phyloP scores from a whole-genome alignment of 2,329 filamentous ascomycete genomes.

The Fusarium sp. region DNA sequence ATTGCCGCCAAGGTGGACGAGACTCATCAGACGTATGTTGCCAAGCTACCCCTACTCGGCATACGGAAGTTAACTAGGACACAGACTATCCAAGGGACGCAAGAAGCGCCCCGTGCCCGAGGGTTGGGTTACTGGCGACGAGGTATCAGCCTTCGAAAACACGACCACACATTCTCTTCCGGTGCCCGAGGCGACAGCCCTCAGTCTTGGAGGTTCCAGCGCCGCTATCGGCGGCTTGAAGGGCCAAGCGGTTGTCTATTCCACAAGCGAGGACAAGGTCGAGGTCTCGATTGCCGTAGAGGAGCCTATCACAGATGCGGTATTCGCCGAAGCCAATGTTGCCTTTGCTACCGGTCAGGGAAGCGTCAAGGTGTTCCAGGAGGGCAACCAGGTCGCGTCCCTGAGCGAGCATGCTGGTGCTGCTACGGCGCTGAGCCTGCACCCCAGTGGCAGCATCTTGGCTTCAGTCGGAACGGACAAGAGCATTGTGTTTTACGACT shows the following conservation, averaged over 20 bases:
- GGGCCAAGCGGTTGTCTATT: slow-evolving; percentile 83
- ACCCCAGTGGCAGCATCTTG: slow-evolving; percentile 86
- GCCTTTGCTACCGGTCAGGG: slow-evolving; percentile 84
- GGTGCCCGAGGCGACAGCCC: slow-evolving; percentile 65
- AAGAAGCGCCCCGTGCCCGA: slow-evolving; percentile 91
- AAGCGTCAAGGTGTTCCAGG: slow-evolving; percentile 84
- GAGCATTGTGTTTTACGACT: slow-evolving; percentile 91
- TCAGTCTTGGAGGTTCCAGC: slow-evolving; percentile 71
- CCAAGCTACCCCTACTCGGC: not conserved
- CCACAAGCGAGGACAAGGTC: slow-evolving; percentile 76
- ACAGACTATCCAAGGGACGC: slow-evolving; percentile 88
- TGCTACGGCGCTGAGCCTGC: slow-evolving; percentile 82
- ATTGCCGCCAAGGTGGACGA: slow-evolving; percentile 82
- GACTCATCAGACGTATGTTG: slow-evolving; percentile 82
- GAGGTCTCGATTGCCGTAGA: slow-evolving; percentile 77
- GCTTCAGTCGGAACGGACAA: slow-evolving; percentile 93
- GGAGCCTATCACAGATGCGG: slow-evolving; percentile 76
- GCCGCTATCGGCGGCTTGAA: slow-evolving; percentile 83
- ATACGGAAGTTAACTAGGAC: slow-evolving; percentile 26
- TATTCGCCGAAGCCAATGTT: slow-evolving; percentile 78
- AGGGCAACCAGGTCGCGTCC: slow-evolving; percentile 77
- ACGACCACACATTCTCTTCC: slow-evolving; percentile 63
- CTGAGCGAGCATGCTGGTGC: slow-evolving; percentile 88
- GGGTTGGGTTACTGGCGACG: slow-evolving; percentile 85
- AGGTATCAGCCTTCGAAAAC: slow-evolving; percentile 69